Percentiles rank a stretch among this genome's conserved stretches.
Conservation (phyloP, 2,329 filamentous ascomycete genomes). For the Xylariaceae sp. region DNA sequence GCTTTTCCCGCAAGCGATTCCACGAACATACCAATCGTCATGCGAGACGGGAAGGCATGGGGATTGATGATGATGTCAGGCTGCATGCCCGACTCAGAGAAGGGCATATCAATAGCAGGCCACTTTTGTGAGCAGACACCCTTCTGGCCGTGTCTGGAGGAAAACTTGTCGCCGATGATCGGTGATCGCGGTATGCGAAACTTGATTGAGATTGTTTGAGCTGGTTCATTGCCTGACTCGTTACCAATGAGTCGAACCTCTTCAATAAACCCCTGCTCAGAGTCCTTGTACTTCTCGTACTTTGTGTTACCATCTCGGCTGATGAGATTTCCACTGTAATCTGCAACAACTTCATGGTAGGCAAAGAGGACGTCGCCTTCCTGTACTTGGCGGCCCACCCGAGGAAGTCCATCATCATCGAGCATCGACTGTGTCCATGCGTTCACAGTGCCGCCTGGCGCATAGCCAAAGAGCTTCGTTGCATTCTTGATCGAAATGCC, state of each 20-base stretch:
- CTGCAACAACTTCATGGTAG: conserved; percentile 82
- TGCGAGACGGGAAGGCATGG: conserved; percentile 97
- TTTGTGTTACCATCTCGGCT: conserved; percentile 85
- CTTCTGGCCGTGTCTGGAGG: conserved; percentile 96
- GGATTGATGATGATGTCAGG: conserved; percentile 99
- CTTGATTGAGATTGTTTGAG: conserved; percentile 88
- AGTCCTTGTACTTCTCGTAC: conserved; percentile 92
- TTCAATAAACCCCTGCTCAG: conserved; percentile 84
- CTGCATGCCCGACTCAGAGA: conserved; percentile 93
- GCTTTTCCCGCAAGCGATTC: conserved; percentile 95
- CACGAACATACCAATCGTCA: conserved; percentile 99
- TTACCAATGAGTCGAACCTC: conserved; percentile 88
- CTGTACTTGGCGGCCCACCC: conserved; percentile 72
- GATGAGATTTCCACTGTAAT: conserved; percentile 73
- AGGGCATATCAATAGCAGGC: conserved; percentile 91
- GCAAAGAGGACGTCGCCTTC: conserved; percentile 85
- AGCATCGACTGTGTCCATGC: conserved; percentile 69
- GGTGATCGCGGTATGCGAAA: conserved; percentile 86
- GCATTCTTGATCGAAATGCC: conserved; percentile 66
- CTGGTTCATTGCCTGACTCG: conserved; percentile 77
- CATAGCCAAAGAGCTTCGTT: conserved; percentile 86
- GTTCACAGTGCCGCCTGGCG: conserved; percentile 70
- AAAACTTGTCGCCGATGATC: conserved; percentile 98
- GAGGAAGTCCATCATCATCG: conserved; percentile 83
- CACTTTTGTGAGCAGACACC: conserved; percentile 96